A percentile compares a stretch with the other conserved stretches of the same genome.
phyloP scores from a whole-genome alignment of 768 basidiomycete species.

The Tubosaeta sp. region DNA sequence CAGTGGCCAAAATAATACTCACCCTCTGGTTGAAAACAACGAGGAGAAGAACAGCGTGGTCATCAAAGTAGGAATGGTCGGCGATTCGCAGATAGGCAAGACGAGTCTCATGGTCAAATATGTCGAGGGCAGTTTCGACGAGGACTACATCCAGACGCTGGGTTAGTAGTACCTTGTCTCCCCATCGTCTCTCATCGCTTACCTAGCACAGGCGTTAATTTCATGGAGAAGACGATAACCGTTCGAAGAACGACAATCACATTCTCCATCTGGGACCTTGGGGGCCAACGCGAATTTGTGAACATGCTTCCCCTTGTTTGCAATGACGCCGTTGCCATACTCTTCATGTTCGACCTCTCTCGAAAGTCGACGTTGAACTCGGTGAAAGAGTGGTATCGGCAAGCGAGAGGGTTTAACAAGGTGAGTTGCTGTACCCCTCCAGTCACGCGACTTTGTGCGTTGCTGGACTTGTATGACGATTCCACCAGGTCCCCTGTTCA shows the following conservation, averaged over 20 bases:
- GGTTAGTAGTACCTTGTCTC: constrained; percentile 49
- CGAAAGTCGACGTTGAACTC: constrained; percentile 97
- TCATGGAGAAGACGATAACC: constrained; percentile 99
- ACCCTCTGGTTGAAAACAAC: constrained; percentile 50
- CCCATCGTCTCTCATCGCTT: not conserved
- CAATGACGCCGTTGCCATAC: constrained; percentile 98
- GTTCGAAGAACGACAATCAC: constrained; percentile 98
- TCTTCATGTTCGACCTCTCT: constrained; percentile 99
- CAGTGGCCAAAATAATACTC: constrained; percentile 50
- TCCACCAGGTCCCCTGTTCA: constrained; percentile 2
- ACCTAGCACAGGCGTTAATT: constrained; percentile 75
- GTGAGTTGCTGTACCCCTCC: constrained; percentile 38
- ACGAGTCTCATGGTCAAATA: constrained; percentile 99
- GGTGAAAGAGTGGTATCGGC: constrained; percentile 99
- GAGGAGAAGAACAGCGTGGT: constrained; percentile 89
- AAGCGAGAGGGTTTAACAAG: constrained; percentile 99
- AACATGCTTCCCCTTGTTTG: constrained; percentile 98
- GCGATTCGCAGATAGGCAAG: constrained; percentile 99
- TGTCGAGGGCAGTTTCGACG: constrained; percentile 97
- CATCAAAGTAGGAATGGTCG: constrained; percentile 99
- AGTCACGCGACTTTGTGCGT: not conserved
- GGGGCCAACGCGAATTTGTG: constrained; percentile 97
- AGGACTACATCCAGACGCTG: constrained; percentile 99
- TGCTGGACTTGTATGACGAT: constrained; percentile 2
- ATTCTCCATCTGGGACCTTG: constrained; percentile 99